A percentile compares a stretch with the other conserved stretches of the same genome.
Conservation (phyloP, 164 flowering plant genomes). For the Nelumbo lutea region DNA sequence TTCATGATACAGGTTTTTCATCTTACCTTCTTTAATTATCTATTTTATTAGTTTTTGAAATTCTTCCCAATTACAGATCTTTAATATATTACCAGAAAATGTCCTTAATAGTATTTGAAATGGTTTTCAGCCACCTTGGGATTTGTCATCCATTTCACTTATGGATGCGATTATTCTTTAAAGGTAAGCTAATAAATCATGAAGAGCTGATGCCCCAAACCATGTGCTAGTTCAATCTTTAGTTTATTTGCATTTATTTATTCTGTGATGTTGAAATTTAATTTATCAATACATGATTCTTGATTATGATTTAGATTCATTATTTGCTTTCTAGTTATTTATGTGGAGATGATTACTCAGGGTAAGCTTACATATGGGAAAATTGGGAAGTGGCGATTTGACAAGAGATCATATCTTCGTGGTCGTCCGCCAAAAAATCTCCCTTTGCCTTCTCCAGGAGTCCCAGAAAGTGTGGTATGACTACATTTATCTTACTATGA, state of each 20-base stretch:
- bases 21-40: not conserved
- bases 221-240: not conserved
- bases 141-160: slow-evolving; percentile 87
- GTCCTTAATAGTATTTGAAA: not conserved
- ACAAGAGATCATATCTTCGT: slow-evolving; percentile 69
- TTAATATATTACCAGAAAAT: not conserved
- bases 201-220: not conserved
- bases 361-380: slow-evolving; percentile 86
- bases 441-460: slow-evolving; percentile 87
- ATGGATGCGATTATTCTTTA: slow-evolving; percentile 79
- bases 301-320: not conserved
- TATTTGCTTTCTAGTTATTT: not conserved
- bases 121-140: slow-evolving; percentile 88
- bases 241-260: too few species aligned
- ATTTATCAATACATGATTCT: not conserved
- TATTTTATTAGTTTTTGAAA: not conserved
- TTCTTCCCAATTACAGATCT: not conserved
- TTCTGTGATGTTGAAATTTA: not conserved
- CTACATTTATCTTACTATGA: not conserved
- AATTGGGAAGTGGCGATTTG: slow-evolving; percentile 95
- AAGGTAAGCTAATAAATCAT: slow-evolving; percentile 41
- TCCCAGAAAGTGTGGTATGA: slow-evolving; percentile 99
- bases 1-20: slow-evolving; percentile 87
- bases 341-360: slow-evolving; percentile 30
- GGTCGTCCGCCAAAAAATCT: slow-evolving; percentile 74